phyloP scores from a whole-genome alignment of 352 stramenopile species.

The Globisporangium spinosum region DNA sequence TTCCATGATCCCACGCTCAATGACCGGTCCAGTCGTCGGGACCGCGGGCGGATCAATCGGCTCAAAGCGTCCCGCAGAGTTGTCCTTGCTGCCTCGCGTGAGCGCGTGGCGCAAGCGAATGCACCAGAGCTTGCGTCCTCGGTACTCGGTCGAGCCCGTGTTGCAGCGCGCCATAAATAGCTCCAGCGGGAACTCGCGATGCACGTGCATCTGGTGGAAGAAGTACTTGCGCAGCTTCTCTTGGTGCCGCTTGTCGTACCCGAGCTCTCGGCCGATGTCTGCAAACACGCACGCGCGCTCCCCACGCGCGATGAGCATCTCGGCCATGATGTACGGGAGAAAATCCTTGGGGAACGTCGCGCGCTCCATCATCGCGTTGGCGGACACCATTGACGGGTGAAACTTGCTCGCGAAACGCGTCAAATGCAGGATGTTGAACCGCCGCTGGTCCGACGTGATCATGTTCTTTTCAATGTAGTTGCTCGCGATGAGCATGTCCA shows the following conservation, averaged over 20 bases:
- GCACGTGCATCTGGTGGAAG: conserved; percentile 60
- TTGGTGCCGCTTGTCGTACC: conserved; percentile 71
- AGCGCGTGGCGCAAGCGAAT: conserved; percentile 41
- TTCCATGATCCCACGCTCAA: conserved; percentile 80
- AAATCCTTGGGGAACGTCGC: conserved; percentile 62
- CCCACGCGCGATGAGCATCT: conserved; percentile 57
- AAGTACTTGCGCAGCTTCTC: conserved; percentile 84
- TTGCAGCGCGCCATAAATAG: conserved; percentile 83
- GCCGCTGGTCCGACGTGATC: conserved; percentile 52
- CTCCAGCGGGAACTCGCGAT: conserved; percentile 59
- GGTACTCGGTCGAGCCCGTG: conserved; percentile 41
- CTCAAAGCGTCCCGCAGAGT: conserved; percentile 21
- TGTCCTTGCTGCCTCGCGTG: conserved; percentile 7
- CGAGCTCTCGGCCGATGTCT: conserved; percentile 81
- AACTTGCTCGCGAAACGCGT: conserved; percentile 58
- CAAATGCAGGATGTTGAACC: conserved; percentile 84
- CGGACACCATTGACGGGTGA: conserved; percentile 65
- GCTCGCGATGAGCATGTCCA: conserved; percentile 66
- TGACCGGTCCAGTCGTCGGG: conserved; percentile 29
- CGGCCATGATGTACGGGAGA: conserved; percentile 54
- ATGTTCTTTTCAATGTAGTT: conserved; percentile 77
- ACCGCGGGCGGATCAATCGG: conserved; percentile 10
- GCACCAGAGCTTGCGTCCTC: conserved; percentile 78
- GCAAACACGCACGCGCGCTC: conserved; percentile 77
- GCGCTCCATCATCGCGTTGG: conserved; percentile 43